Percentiles rank a stretch among this genome's conserved stretches.
These are phyloP conservation scores for Fraxinus paxiana DNA, from an alignment of 305 asterid species.

Conservation along the genomic window DNA sequence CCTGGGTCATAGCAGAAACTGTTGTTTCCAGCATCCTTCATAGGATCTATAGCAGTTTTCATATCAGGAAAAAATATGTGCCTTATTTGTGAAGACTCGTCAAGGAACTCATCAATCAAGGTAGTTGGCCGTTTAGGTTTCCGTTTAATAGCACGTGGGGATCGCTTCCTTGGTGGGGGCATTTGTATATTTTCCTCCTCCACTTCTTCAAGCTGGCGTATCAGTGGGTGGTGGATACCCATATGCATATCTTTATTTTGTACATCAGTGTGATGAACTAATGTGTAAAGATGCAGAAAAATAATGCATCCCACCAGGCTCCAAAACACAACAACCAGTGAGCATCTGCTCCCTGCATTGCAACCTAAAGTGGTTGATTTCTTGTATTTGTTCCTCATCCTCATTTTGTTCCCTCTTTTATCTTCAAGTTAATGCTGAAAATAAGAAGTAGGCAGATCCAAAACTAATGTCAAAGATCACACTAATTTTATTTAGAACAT, in stretches of 20 bases:
- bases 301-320: constrained; percentile 63
- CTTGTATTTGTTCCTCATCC: constrained; percentile 33
- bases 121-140: constrained; percentile 62
- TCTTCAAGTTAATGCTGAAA: constrained; percentile 43
- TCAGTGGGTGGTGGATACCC: constrained; percentile 33
- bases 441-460: constrained; percentile 37
- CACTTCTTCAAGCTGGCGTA: constrained; percentile 63
- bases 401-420: constrained; percentile 37
- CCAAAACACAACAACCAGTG: constrained; percentile 46
- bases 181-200: constrained; percentile 79
- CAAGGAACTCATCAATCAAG: constrained; percentile 82
- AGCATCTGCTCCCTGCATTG: constrained; percentile 80
- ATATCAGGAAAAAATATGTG: constrained; percentile 64
- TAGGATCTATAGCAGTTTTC: constrained; percentile 60
- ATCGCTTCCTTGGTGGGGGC: constrained; percentile 81
- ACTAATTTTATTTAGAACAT: constrained; percentile 22
- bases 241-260: constrained; percentile 28
- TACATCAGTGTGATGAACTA: constrained; percentile 37
- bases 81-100: constrained; percentile 79
- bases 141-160: constrained; percentile 87
- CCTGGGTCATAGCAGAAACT: constrained; percentile 68
- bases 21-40: constrained; percentile 43
- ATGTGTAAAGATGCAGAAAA: constrained; percentile 53
- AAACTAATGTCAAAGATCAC: constrained; percentile 33
- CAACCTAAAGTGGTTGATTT: constrained; percentile 65